These are phyloP conservation scores for Ophiostoma himal-ulmi DNA, from an alignment of 2,329 filamentous ascomycete genomes.

Conservation along the genomic window DNA sequence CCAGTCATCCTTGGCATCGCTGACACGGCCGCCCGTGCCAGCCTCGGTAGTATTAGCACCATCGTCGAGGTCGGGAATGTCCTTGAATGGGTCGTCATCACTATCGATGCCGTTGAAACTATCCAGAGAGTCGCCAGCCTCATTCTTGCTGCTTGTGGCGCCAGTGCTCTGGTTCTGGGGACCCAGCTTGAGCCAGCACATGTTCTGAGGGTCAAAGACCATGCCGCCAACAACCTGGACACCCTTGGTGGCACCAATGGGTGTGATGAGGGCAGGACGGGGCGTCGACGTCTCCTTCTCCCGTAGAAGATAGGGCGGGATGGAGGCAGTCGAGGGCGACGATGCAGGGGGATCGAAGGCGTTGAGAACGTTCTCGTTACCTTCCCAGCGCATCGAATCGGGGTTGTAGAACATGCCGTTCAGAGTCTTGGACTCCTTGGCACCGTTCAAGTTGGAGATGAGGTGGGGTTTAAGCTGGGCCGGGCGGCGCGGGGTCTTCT, in stretches of 20 bases:
- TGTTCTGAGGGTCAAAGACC: constrained; percentile 94
- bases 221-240: constrained; percentile 95
- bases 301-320: constrained; percentile 34
- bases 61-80: constrained; percentile 88
- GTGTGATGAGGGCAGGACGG: constrained; percentile 78
- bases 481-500: constrained; percentile 50
- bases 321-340: constrained; percentile 46
- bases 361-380: constrained; percentile 79
- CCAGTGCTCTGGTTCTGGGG: constrained; percentile 34
- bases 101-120: constrained; percentile 67
- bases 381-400: constrained; percentile 82
- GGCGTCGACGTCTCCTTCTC: constrained; percentile 57
- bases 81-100: constrained; percentile 89
- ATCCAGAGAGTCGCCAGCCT: constrained; percentile 54
- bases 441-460: constrained; percentile 73
- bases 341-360: constrained; percentile 65
- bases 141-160: constrained; percentile 34
- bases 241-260: constrained; percentile 76
- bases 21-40: constrained; percentile 40
- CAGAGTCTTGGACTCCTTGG: constrained; percentile 72
- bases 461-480: constrained; percentile 72
- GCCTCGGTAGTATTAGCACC: constrained; percentile 46
- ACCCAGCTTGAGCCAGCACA: constrained; percentile 90
- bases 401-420: constrained; percentile 98
- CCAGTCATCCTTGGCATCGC: constrained; percentile 60